phyloP scores from a whole-genome alignment of 768 basidiomycete genomes.

The Rhodotorula kratochvilovae region DNA sequence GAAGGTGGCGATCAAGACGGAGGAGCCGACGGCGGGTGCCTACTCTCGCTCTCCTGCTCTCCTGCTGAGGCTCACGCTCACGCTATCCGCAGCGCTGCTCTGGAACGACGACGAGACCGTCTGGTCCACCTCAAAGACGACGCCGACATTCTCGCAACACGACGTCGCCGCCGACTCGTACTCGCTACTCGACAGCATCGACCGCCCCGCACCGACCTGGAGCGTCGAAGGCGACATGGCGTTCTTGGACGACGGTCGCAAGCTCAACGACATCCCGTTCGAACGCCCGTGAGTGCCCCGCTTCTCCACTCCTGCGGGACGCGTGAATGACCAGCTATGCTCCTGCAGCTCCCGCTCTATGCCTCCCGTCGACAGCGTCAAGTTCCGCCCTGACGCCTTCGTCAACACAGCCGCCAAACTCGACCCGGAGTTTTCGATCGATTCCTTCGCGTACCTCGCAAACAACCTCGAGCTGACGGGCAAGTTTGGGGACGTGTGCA shows the following conservation, averaged over 20 bases:
- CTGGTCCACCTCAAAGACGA: slow-evolving; percentile 27
- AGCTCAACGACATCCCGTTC: slow-evolving; percentile 17
- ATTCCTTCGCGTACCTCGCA: slow-evolving; percentile 29
- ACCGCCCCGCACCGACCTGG: slow-evolving; percentile 14
- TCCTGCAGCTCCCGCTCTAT: neutral
- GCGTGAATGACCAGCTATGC: neutral
- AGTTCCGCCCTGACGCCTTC: slow-evolving; percentile 14
- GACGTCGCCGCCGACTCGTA: slow-evolving; percentile 34
- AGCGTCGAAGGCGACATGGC: slow-evolving; percentile 27
- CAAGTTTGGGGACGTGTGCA: slow-evolving; percentile 29
- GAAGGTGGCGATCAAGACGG: slow-evolving; percentile 36
- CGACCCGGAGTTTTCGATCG: slow-evolving; percentile 30
- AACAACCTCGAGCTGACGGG: slow-evolving; percentile 17
- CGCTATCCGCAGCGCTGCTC: slow-evolving; percentile 12
- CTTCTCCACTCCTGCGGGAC: neutral
- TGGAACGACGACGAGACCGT: slow-evolving; percentile 39
- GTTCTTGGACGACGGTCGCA: slow-evolving; percentile 27
- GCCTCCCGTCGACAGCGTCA: slow-evolving; percentile 17
- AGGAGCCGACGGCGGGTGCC: slow-evolving; percentile 25
- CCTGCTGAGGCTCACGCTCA: too few relatives aligned
- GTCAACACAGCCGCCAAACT: slow-evolving; percentile 12
- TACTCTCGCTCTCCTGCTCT: too few relatives aligned
- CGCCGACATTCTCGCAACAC: slow-evolving; percentile 26
- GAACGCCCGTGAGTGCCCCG: slow-evolving; percentile 18
- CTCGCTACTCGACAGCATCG: slow-evolving; percentile 32